A percentile compares a stretch with the other conserved stretches of the same genome.
phyloP scores from a whole-genome alignment of 495 filamentous ascomycete genomes.

The Neurospora intermedia region DNA sequence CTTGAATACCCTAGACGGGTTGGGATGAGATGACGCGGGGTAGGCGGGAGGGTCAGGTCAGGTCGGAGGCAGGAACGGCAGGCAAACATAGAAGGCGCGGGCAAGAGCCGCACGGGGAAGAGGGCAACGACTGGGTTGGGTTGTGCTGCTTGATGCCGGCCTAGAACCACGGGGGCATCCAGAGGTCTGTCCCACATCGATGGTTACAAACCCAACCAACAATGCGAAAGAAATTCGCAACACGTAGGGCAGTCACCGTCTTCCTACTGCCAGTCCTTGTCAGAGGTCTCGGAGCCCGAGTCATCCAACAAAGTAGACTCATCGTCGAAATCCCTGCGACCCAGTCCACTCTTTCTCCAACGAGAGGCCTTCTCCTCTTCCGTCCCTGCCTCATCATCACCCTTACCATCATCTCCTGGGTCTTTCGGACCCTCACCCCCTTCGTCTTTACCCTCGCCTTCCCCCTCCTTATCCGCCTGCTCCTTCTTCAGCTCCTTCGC shows the following conservation, averaged over 20 bases:
- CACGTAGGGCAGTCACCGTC: background rate
- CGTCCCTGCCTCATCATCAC: background rate
- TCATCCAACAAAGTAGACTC: background rate
- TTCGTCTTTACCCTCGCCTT: background rate
- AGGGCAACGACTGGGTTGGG: too few species aligned
- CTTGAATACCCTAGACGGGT: background rate
- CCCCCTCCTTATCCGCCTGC: background rate
- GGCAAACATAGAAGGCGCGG: background rate
- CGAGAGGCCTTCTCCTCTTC: background rate
- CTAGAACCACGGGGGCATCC: background rate
- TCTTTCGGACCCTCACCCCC: background rate
- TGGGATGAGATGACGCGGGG: background rate
- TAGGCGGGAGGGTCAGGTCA: background rate
- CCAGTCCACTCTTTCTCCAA: background rate
- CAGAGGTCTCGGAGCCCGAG: background rate
- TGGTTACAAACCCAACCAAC: background rate
- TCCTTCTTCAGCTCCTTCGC: background rate
- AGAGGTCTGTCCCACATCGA: background rate
- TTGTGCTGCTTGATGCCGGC: background rate
- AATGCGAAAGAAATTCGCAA: background rate
- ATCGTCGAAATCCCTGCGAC: background rate
- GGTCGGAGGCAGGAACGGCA: background rate
- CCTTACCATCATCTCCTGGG: background rate
- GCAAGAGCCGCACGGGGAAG: background rate
- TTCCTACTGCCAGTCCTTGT: background rate